phyloP scores from a whole-genome alignment of 1,284 basidiomycete genomes.

The Pisolithus thermaeus region DNA sequence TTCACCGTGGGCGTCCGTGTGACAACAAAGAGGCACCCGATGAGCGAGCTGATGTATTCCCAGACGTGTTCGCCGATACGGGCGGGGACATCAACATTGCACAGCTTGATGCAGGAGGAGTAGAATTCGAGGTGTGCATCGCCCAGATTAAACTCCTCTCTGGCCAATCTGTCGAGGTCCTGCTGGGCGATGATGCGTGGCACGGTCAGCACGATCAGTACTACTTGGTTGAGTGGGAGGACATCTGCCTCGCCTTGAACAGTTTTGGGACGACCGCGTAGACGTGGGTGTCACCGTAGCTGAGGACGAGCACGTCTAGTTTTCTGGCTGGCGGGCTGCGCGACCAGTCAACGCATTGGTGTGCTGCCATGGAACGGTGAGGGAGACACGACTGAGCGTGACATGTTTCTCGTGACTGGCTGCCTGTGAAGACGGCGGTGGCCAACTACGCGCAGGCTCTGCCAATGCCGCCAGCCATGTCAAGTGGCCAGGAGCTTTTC shows the following conservation, averaged over 20 bases:
- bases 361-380: conserved; percentile 13
- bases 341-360: conserved; percentile 23
- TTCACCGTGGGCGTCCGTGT: not conserved
- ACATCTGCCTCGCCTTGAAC: conserved; percentile 10
- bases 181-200: not conserved
- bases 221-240: not conserved
- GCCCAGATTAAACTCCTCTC: conserved; percentile 18
- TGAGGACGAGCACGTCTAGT: conserved; percentile 17
- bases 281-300: conserved; percentile 11
- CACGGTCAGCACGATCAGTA: not conserved
- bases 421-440: too few relatives aligned
- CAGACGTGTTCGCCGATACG: conserved; percentile 19
- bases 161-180: conserved; percentile 16
- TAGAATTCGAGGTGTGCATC: conserved; percentile 9
- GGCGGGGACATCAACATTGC: conserved; percentile 12
- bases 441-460: too few relatives aligned
- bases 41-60: conserved; percentile 13
- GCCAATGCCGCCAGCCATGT: conserved; percentile 3
- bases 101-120: conserved; percentile 20
- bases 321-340: conserved; percentile 16
- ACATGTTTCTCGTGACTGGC: not conserved
- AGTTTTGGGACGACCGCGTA: conserved; percentile 18
- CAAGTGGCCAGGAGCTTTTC: conserved; percentile 16
- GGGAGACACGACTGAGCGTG: not conserved
- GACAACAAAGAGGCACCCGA: conserved; percentile 21